Conservation (phyloP, 176 grass and related monocot species). For the bread wheat (Triticum aestivum) region IWGSC_CS_RefSeq_v2.1 NC_057797.1:50799650-50800149, state of each 20-base stretch:
- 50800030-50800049: slow-evolving; percentile 13
- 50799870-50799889: neutral
- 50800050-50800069: slow-evolving; percentile 58
- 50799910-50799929: neutral
- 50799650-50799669: too few relatives aligned
- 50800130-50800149: slow-evolving; percentile 5
- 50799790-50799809: neutral
- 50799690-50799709: too few relatives aligned
- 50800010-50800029: neutral
- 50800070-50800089: slow-evolving; percentile 54
- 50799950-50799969: slow-evolving; percentile 53
- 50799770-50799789: neutral
- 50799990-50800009: slow-evolving; percentile 62
- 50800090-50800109: slow-evolving; percentile 31
- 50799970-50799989: slow-evolving; percentile 12
- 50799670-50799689: too few relatives aligned
- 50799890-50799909: neutral
- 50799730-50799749: too few relatives aligned
- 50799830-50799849: neutral
- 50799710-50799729: too few relatives aligned
- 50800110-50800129: slow-evolving; percentile 35
- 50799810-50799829: neutral
- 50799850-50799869: neutral
- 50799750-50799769: neutral
- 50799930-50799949: slow-evolving; percentile 1